A percentile compares a stretch with the other conserved stretches of the same genome.
These are phyloP conservation scores for Sporisorium sorghi DNA, from an alignment of 1,284 basidiomycete genomes.

Conservation along the genomic window DNA sequence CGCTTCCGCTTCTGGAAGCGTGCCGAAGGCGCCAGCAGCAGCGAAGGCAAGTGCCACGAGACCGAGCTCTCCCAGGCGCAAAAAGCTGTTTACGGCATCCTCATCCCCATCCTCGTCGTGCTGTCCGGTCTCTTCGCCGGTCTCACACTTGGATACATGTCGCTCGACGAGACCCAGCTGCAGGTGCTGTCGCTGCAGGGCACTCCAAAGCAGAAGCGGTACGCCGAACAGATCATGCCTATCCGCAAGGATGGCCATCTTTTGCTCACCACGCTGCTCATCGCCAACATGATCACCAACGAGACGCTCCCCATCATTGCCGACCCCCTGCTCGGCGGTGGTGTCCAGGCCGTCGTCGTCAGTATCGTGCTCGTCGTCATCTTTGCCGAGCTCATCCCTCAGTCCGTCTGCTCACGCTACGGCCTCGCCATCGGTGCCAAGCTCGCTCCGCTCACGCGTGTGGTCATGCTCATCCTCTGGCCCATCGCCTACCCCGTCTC, in stretches of 20 bases:
- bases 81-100: slow-evolving; percentile 67
- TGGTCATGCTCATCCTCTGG: slow-evolving; percentile 67
- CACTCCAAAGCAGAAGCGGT: slow-evolving; percentile 81
- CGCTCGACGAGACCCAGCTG: slow-evolving; percentile 89
- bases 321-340: slow-evolving; percentile 86
- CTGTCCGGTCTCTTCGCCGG: slow-evolving; percentile 77
- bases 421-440: slow-evolving; percentile 68
- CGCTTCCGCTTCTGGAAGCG: slow-evolving; percentile 41
- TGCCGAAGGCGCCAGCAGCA: slow-evolving; percentile 12
- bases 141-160: slow-evolving; percentile 89
- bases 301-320: slow-evolving; percentile 86
- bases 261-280: slow-evolving; percentile 66
- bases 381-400: slow-evolving; percentile 89
- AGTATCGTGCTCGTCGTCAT: slow-evolving; percentile 72
- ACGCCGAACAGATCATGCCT: slow-evolving; percentile 86
- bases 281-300: slow-evolving; percentile 69
- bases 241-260: slow-evolving; percentile 75
- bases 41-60: slow-evolving; percentile 17
- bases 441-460: slow-evolving; percentile 65
- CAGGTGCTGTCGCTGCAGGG: slow-evolving; percentile 86
- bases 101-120: slow-evolving; percentile 74
- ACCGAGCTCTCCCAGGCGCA: slow-evolving; percentile 31
- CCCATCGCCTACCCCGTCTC: slow-evolving; percentile 69
- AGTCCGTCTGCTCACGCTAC: slow-evolving; percentile 71
- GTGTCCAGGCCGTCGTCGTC: slow-evolving; percentile 75